Base-by-base conservation (phyloP, 1,284 basidiomycete genomes). In the Leccinum pachyderme region DNA sequence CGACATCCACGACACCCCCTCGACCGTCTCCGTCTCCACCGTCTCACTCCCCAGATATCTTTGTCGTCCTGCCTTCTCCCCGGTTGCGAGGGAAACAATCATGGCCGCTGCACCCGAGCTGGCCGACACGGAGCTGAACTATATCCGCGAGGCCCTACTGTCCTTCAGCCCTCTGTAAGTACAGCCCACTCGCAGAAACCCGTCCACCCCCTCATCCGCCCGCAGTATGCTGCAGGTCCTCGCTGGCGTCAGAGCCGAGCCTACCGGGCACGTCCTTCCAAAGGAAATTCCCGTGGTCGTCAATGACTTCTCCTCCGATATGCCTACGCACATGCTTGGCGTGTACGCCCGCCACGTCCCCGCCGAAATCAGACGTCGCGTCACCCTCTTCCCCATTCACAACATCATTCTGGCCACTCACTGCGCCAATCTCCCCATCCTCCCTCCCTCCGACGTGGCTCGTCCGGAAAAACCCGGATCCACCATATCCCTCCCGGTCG, bases 241-340 rank as follows among this genome's bases (percentile, higher is more conserved):
- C 3, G 54, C 63, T 1, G 63, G 61, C n/a, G 55, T 73, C 35
- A 62, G 70, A 50, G 59, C 65, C 2, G 57, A 67, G 27, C 56
- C 57, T 0, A 35, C 54, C 28, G 41, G 63, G n/a, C 62, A 65
- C 32, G 47, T 72, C 52, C 57, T 71, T 37, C 70, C 73, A 0
- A 63, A 55, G n/a, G 67, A 70, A 13, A 49, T 72, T 7, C 25
- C 62, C 0, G 59, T 68, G 5, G 37, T 61, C 2, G 39, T 73
- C 41, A 61, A 72, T 4, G 60, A 74, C 33, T 15, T 70, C 39
- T 64, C 71, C 0, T 67, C 69, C 3, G 71, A 75, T 18, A 71
- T 76, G 63, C 82, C 83, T 12, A 81, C 82, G 0, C 83, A 84
- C 59, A 73, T 84, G 68, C 70, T 82, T 12, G 82, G 80, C 9